These are phyloP conservation scores for Theileria equi DNA, from an alignment of 169 alveolate species.

Conservation along the genomic window DNA sequence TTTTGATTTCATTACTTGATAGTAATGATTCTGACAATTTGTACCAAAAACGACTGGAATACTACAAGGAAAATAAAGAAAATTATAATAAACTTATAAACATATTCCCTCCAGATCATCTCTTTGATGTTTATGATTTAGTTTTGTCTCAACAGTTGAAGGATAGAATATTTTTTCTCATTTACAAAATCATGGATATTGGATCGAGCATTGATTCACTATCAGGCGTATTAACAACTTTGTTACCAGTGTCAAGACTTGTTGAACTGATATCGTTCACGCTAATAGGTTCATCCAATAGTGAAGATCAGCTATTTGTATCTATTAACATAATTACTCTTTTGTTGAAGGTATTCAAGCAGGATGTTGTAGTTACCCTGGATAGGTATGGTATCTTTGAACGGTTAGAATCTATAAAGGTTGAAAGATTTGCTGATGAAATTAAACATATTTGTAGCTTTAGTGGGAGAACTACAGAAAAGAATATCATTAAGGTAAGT, in stretches of 20 bases:
- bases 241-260: not conserved
- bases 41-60: too few relatives aligned
- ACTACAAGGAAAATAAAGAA: too few relatives aligned
- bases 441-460: too few relatives aligned
- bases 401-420: not conserved
- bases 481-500: too few relatives aligned
- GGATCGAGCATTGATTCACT: not conserved
- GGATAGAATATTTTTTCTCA: too few relatives aligned
- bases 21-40: too few relatives aligned
- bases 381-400: conserved; percentile 2
- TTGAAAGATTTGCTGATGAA: not conserved
- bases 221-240: not conserved
- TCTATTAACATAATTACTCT: not conserved
- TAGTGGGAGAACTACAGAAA: not conserved
- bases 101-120: too few relatives aligned
- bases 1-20: too few relatives aligned
- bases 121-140: too few relatives aligned
- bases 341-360: not conserved
- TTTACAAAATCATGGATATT: conserved; percentile 2
- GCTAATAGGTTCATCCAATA: not conserved
- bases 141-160: too few relatives aligned
- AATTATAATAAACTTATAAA: too few relatives aligned
- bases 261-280: not conserved
- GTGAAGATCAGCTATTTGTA: not conserved
- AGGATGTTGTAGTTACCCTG: not conserved